These are phyloP conservation scores for Carex cristatella DNA, from an alignment of 176 grass and related monocot species.

Conservation along the genomic window DNA sequence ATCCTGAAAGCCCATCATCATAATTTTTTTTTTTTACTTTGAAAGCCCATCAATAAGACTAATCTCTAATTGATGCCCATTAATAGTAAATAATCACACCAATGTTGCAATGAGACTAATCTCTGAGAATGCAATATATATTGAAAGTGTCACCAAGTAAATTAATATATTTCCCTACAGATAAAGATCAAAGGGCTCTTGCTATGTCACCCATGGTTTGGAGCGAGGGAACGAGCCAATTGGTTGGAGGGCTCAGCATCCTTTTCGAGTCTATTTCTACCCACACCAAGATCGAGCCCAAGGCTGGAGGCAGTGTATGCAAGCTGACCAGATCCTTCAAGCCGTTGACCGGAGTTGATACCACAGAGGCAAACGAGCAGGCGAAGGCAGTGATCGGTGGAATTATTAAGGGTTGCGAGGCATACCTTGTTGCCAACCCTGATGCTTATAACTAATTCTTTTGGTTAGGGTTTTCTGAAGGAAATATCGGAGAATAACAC, in stretches of 20 bases:
- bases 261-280: conserved; percentile 30
- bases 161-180: conserved; percentile 23
- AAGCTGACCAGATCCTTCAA: conserved; percentile 46
- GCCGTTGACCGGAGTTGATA: conserved; percentile 36
- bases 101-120: no score
- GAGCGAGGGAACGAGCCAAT: conserved; percentile 5
- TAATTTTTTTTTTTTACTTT: no score
- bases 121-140: not conserved
- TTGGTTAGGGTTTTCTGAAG: not conserved
- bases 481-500: not conserved
- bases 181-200: conserved; percentile 25
- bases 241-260: conserved; percentile 38
- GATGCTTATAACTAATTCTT: conserved; percentile 46
- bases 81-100: no score
- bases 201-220: conserved; percentile 31
- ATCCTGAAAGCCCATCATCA: no score
- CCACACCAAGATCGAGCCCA: conserved; percentile 58
- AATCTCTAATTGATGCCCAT: no score
- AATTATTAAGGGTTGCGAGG: conserved; percentile 56
- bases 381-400: conserved; percentile 37
- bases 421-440: conserved; percentile 54
- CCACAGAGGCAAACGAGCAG: conserved; percentile 32
- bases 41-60: no score
- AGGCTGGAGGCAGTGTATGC: conserved; percentile 39
- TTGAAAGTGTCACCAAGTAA: not conserved